Evolutionary conservation across 805 yeast genomes (phyloP), one percentile per base, ranked within the genome.

Genomic region (Yamadazyma sp.): DNA sequence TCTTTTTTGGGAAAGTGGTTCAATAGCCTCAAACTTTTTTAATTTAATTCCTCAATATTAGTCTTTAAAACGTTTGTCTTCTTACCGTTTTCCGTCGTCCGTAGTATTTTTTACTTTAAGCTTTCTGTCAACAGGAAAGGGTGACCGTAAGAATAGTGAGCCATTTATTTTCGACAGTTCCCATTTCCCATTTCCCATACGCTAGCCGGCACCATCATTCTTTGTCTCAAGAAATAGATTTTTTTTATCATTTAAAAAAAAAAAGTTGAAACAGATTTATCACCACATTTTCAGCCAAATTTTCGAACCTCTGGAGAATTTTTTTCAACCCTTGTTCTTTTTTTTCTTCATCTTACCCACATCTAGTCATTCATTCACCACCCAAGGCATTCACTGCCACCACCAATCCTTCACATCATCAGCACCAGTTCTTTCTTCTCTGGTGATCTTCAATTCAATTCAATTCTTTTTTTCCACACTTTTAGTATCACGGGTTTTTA

Each of bases 221-320:
- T n/a, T n/a, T n/a, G n/a, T n/a, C n/a, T n/a, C n/a, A n/a, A n/a
- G n/a, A n/a, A n/a, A n/a, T n/a, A n/a, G n/a, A n/a, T n/a, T 25
- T 14, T 16, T 12, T 25, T 25, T 4, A 4, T 9, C 12, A 5
- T 25, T 25, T 12, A 25, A 25, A n/a, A n/a, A 16, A 28, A 18
- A 28, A 28, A 30, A 30, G n/a, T 20, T 30, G 33, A 19, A 11
- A 18, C 33, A 30, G 10, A 12, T 20, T 20, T 19, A 30, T 30
- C 33, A 30, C 33, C 33, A 30, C 33, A 20, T 20, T 20, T 30
- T 17, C 32, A 30, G 9, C 22, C 13, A n/a, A 19, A 30, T 20
- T 30, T 30, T 20, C 25, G 14, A 12, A 12, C 25, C 12, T 6
- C 25, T 22, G 25, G 25, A 22, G 25, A 20, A 30, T 19, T 19